A percentile compares a stretch with the other conserved stretches of the same genome.
Evolutionary conservation across 75 land plant genomes (phyloP).

Genomic region (Pinus albicaulis): DNA sequence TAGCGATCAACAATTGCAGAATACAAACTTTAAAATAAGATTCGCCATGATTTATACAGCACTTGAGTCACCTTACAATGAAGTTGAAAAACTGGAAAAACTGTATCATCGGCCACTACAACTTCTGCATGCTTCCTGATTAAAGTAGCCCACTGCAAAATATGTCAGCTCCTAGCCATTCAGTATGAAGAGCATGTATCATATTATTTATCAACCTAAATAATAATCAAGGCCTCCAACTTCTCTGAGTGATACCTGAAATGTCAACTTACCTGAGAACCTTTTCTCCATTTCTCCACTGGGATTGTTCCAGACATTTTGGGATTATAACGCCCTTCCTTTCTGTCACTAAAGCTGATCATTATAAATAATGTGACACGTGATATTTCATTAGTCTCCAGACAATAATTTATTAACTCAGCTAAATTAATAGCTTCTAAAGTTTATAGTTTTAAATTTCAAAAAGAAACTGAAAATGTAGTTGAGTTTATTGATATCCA

Average conservation of each 20-base stretch:
- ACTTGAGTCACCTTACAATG: constrained; percentile 78
- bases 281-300: constrained; percentile 93
- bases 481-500: too few relatives aligned
- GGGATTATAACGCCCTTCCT: constrained; percentile 90
- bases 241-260: not conserved
- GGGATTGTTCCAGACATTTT: constrained; percentile 81
- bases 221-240: not conserved
- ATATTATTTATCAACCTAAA: not conserved
- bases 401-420: constrained; percentile 3
- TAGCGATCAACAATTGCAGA: too few relatives aligned
- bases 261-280: constrained; percentile 79
- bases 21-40: too few relatives aligned
- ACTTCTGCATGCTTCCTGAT: constrained; percentile 88
- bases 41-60: not conserved
- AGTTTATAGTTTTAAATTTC: not conserved
- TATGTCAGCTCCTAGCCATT: not conserved
- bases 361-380: not conserved
- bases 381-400: not conserved
- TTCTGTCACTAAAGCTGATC: constrained; percentile 82
- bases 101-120: constrained; percentile 61
- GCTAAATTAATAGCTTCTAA: constrained; percentile 1
- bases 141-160: constrained; percentile 84
- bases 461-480: constrained; percentile 2
- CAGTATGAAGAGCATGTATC: not conserved
- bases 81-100: constrained; percentile 69